Conservation (phyloP, 345 rosid genomes). For the Populus ilicifolia region DNA sequence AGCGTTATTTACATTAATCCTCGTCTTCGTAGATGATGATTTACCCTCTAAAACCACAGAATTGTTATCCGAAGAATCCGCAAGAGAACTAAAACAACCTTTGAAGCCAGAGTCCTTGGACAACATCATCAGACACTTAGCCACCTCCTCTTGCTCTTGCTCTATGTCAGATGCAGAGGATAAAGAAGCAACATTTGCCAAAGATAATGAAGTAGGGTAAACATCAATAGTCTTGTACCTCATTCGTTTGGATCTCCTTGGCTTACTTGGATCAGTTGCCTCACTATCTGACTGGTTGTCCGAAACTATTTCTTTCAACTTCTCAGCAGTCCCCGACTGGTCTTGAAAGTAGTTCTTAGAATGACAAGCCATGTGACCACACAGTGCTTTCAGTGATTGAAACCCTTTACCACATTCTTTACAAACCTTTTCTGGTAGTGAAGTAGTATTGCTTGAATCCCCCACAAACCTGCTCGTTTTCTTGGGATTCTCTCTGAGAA, state of each 20-base stretch:
- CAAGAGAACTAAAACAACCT: slow-evolving; percentile 49
- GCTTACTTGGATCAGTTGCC: slow-evolving; percentile 51
- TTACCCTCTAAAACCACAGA: slow-evolving; percentile 64
- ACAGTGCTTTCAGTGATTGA: slow-evolving; percentile 75
- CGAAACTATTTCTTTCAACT: slow-evolving; percentile 34
- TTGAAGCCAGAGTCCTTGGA: slow-evolving; percentile 64
- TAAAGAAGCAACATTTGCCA: slow-evolving; percentile 31
- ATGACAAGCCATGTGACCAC: slow-evolving; percentile 92
- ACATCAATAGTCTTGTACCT: slow-evolving; percentile 37
- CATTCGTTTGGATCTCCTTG: slow-evolving; percentile 60
- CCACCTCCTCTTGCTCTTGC: slow-evolving; percentile 76
- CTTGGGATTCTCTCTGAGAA: slow-evolving; percentile 66
- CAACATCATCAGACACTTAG: slow-evolving; percentile 77
- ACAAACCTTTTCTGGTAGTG: slow-evolving; percentile 43
- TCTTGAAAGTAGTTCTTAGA: slow-evolving; percentile 42
- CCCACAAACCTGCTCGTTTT: slow-evolving; percentile 46
- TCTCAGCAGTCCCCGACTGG: slow-evolving; percentile 25
- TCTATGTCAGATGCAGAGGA: slow-evolving; percentile 62
- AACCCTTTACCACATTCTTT: slow-evolving; percentile 89
- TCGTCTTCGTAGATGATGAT: slow-evolving; percentile 50
- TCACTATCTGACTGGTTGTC: slow-evolving; percentile 75
- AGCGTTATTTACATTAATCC: slow-evolving; percentile 33
- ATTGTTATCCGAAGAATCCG: slow-evolving; percentile 66
- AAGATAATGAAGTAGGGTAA: slow-evolving; percentile 35
- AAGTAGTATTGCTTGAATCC: slow-evolving; percentile 38